Evolutionary conservation across 2,329 filamentous ascomycete species (phyloP).

Genomic region (Trichophaea hybrida): DNA sequence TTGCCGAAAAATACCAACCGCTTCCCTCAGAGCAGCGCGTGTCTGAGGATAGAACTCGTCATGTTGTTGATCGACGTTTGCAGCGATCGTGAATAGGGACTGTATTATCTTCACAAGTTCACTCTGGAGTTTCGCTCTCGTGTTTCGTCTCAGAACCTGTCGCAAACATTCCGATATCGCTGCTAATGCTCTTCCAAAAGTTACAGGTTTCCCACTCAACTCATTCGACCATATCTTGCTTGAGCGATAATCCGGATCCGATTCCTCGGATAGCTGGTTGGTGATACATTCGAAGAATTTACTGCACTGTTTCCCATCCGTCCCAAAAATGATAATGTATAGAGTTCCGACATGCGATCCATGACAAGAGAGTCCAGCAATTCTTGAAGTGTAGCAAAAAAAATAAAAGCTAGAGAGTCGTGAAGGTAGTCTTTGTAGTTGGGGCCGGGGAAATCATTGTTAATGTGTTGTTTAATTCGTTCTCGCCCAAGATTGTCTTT

Average conservation of each 20-base stretch:
- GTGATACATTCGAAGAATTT: background rate
- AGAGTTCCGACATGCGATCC: background rate
- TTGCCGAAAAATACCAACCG: background rate
- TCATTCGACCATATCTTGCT: background rate
- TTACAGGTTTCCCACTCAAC: background rate
- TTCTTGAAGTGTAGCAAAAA: background rate
- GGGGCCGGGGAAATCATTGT: background rate
- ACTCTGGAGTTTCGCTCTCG: background rate
- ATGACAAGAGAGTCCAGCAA: background rate
- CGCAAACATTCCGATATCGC: background rate
- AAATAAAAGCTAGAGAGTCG: background rate
- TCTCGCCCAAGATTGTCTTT: background rate
- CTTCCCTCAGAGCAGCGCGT: background rate
- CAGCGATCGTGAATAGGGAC: background rate
- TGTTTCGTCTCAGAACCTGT: background rate
- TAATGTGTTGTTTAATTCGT: background rate
- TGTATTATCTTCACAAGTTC: background rate
- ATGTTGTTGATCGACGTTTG: background rate
- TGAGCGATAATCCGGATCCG: background rate
- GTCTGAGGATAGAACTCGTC: background rate
- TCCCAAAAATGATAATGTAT: background rate
- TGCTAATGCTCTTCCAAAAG: background rate
- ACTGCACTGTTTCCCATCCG: background rate
- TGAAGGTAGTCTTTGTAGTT: background rate
- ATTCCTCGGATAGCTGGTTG: background rate